phyloP scores from a whole-genome alignment of 2,329 filamentous ascomycete genomes.

The Fusarium verrucosum region DNA sequence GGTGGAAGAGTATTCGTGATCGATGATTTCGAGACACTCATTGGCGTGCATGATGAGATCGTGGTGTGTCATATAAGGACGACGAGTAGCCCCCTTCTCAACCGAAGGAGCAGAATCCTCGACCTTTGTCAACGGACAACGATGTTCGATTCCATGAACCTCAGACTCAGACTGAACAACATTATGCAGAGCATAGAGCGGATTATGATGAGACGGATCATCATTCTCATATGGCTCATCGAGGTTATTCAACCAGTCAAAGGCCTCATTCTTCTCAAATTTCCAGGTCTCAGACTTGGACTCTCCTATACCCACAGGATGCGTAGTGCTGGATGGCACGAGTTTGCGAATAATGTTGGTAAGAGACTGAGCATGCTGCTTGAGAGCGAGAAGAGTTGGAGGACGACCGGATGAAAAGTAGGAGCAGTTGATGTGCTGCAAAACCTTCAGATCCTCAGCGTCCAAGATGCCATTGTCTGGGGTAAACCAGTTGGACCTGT shows the following conservation, averaged over 20 bases:
- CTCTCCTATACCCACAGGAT: conserved; percentile 24
- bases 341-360: conserved; percentile 61
- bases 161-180: conserved; percentile 56
- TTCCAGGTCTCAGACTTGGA: conserved; percentile 43
- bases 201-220: conserved; percentile 58
- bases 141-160: conserved; percentile 52
- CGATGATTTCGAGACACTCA: conserved; percentile 66
- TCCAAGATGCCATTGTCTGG: conserved; percentile 39
- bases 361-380: conserved; percentile 69
- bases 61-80: conserved; percentile 58
- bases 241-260: conserved; percentile 66
- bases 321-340: conserved; percentile 49
- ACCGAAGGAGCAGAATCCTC: conserved; percentile 31
- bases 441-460: conserved; percentile 35
- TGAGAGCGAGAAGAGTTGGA: conserved; percentile 66
- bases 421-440: conserved; percentile 63
- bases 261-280: conserved; percentile 59
- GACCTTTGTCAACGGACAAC: conserved; percentile 56
- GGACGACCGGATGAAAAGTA: conserved; percentile 64
- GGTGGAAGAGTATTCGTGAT: conserved; percentile 65
- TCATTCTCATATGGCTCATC: conserved; percentile 58
- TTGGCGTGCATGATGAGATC: conserved; percentile 67
- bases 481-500: conserved; percentile 39
- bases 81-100: conserved; percentile 28
- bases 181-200: conserved; percentile 59